Evolutionary conservation across 768 basidiomycete genomes (phyloP).

Genomic region (Podaxis pistillaris): DNA sequence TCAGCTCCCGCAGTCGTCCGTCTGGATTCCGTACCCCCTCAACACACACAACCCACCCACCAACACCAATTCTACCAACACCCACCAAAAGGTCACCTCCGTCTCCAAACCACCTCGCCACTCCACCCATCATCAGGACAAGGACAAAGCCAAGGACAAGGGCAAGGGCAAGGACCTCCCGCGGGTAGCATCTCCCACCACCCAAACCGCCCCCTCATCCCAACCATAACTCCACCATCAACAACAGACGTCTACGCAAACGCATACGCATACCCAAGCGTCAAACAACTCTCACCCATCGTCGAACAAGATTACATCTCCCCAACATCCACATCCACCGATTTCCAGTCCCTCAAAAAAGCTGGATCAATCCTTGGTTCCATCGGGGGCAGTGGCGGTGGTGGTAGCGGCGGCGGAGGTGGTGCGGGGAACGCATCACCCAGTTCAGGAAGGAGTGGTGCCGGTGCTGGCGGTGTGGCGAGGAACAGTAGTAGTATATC

Average conservation of each 20-base stretch:
- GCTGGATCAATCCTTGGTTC: conserved; percentile 14
- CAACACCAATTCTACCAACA: neutral
- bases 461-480: neutral
- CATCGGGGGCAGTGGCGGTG: neutral
- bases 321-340: conserved; percentile 26
- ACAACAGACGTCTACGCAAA: conserved; percentile 31
- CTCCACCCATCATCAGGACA: neutral
- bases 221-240: conserved; percentile 19
- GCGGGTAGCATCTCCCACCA: neutral
- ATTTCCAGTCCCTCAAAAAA: conserved; percentile 19
- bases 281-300: conserved; percentile 62
- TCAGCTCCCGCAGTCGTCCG: neutral
- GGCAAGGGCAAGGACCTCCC: no score
- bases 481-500: conserved; percentile 4
- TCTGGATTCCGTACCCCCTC: conserved; percentile 2
- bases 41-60: neutral
- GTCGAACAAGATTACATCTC: conserved; percentile 64
- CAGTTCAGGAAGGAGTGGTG: no score
- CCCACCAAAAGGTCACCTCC: neutral
- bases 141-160: no score
- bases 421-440: no score
- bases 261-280: conserved; percentile 32
- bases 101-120: neutral
- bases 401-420: neutral
- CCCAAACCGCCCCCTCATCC: neutral